Conservation (phyloP, 2,329 filamentous ascomycete species). For the Venturia asperata region DNA sequence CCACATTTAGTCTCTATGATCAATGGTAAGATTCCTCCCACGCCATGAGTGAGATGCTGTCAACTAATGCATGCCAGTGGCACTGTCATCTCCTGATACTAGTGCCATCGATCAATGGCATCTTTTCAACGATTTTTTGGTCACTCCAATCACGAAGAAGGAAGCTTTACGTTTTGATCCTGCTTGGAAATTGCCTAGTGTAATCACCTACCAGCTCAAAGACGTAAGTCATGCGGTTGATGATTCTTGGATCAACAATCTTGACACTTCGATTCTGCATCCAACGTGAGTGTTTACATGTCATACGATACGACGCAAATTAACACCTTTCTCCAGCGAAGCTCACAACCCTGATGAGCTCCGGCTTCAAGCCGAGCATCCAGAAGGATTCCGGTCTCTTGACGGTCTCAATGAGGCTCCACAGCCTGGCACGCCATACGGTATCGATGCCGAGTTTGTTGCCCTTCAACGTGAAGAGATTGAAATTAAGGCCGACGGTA, state of each 20-base stretch:
- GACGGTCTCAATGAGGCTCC: slow-evolving; percentile 57
- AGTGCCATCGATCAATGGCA: slow-evolving; percentile 73
- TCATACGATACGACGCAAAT: neutral
- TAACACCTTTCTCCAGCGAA: slow-evolving; percentile 25
- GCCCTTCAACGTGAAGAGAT: slow-evolving; percentile 88
- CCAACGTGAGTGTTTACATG: neutral
- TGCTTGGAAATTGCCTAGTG: slow-evolving; percentile 85
- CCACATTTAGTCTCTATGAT: slow-evolving; percentile 86
- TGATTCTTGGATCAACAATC: slow-evolving; percentile 72
- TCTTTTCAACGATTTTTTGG: slow-evolving; percentile 94
- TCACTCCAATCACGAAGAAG: slow-evolving; percentile 68
- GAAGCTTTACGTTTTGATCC: slow-evolving; percentile 87
- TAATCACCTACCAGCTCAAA: slow-evolving; percentile 80
- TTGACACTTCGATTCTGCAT: slow-evolving; percentile 82
- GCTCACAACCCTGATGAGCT: neutral
- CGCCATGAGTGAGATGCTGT: neutral
- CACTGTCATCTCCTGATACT: slow-evolving; percentile 55
- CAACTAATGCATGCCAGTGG: slow-evolving; percentile 41
- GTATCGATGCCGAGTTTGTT: slow-evolving; percentile 94
- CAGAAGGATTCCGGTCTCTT: slow-evolving; percentile 55
- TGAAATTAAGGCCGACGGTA: slow-evolving; percentile 90
- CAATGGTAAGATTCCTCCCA: slow-evolving; percentile 54
- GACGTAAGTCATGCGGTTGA: slow-evolving; percentile 75
- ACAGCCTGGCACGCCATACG: slow-evolving; percentile 66
- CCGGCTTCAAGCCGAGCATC: slow-evolving; percentile 35